Evolutionary conservation across 345 rosid genomes (phyloP).

Genomic region (Acer negundo): DNA sequence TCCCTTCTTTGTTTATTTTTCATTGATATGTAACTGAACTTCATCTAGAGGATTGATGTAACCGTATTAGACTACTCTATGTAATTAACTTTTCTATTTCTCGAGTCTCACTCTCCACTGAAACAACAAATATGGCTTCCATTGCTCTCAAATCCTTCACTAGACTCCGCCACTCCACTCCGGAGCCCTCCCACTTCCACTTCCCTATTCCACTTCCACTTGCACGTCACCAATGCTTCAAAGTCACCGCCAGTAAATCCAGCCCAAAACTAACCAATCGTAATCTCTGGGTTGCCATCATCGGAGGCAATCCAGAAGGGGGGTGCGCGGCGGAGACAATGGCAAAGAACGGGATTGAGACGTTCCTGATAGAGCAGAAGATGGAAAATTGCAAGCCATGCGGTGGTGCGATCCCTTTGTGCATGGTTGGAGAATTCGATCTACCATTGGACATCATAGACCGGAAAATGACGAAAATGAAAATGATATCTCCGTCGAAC

Average conservation of each 20-base stretch:
- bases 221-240: slow-evolving; percentile 18
- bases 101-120: background rate
- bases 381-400: slow-evolving; percentile 95
- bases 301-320: slow-evolving; percentile 92
- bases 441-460: slow-evolving; percentile 93
- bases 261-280: slow-evolving; percentile 69
- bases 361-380: slow-evolving; percentile 81
- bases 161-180: slow-evolving; percentile 67
- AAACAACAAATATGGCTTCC: slow-evolving; percentile 42
- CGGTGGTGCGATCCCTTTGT: slow-evolving; percentile 92
- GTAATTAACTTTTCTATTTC: no score
- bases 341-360: slow-evolving; percentile 86
- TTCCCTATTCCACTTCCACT: slow-evolving; percentile 24
- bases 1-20: no score
- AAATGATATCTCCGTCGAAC: slow-evolving; percentile 97
- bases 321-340: slow-evolving; percentile 83
- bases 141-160: slow-evolving; percentile 73
- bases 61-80: no score
- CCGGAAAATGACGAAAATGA: slow-evolving; percentile 86
- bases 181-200: slow-evolving; percentile 34
- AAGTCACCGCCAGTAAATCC: slow-evolving; percentile 49
- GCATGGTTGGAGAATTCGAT: slow-evolving; percentile 97
- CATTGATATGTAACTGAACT: no score
- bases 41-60: no score
- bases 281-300: slow-evolving; percentile 82